Evolutionary conservation across 1,139 yeast species (phyloP).

Genomic region (Hanseniaspora uvarum): DNA sequence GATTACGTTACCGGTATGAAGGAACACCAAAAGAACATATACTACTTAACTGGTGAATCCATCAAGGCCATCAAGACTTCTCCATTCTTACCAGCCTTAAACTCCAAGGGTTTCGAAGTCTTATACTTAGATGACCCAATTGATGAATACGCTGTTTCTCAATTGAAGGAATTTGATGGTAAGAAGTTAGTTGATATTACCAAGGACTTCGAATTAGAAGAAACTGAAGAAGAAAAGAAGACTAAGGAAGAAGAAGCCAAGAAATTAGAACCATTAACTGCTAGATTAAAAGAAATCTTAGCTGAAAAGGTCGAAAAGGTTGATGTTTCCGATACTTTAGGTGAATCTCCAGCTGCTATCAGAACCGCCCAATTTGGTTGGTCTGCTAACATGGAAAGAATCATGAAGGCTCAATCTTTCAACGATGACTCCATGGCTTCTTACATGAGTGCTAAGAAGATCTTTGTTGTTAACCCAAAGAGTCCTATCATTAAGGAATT

Average conservation of each 20-base stretch:
- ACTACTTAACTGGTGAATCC: conserved; percentile 98
- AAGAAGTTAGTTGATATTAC: conserved; percentile 97
- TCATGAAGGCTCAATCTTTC: conserved; percentile 99
- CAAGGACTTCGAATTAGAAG: conserved; percentile 98
- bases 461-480: conserved; percentile 95
- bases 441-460: conserved; percentile 99
- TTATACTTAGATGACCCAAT: conserved; percentile 97
- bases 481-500: conserved; percentile 92
- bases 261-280: conserved; percentile 87
- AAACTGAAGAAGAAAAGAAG: conserved; percentile 94
- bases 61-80: conserved; percentile 96
- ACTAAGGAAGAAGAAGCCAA: conserved; percentile 86
- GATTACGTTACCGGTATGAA: conserved; percentile 99
- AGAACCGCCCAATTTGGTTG: conserved; percentile 99
- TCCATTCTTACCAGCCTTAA: conserved; percentile 97
- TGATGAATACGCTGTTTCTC: conserved; percentile 99
- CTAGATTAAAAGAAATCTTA: conserved; percentile 89
- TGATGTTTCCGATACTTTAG: conserved; percentile 92
- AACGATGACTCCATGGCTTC: conserved; percentile 98
- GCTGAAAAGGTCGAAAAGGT: conserved; percentile 99
- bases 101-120: conserved; percentile 97
- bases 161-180: conserved; percentile 98
- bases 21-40: conserved; percentile 98
- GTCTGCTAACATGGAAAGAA: conserved; percentile 99
- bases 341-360: conserved; percentile 98